Evolutionary conservation across 2,329 filamentous ascomycete species (phyloP).

Genomic region (Colletotrichum salicis): DNA sequence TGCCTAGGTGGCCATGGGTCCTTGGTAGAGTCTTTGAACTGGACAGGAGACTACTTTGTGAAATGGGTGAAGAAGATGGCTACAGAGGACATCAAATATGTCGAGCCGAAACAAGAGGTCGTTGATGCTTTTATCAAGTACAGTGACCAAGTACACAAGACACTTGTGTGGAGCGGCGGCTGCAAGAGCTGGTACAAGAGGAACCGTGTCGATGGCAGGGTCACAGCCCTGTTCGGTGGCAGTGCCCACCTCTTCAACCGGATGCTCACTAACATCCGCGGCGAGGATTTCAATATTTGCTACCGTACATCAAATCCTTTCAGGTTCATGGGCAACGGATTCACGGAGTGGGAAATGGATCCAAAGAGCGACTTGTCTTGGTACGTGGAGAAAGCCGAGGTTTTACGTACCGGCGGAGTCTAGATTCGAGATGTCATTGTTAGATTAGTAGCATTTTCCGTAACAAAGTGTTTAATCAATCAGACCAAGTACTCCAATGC

Average conservation of each 20-base stretch:
- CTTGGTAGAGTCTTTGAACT: slow-evolving; percentile 35
- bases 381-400: slow-evolving; percentile 39
- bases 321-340: slow-evolving; percentile 60
- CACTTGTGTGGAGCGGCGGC: slow-evolving; percentile 50
- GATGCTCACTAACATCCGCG: slow-evolving; percentile 50
- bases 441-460: neutral
- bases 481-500: no score
- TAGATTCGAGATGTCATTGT: neutral
- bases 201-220: slow-evolving; percentile 52
- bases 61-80: slow-evolving; percentile 40
- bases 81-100: slow-evolving; percentile 41
- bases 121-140: slow-evolving; percentile 51
- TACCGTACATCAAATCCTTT: slow-evolving; percentile 57
- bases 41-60: slow-evolving; percentile 43
- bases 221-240: slow-evolving; percentile 58
- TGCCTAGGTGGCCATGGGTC: slow-evolving; percentile 33
- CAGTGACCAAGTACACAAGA: slow-evolving; percentile 55
- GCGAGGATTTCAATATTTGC: slow-evolving; percentile 59
- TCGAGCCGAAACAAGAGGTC: slow-evolving; percentile 47
- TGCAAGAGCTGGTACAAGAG: slow-evolving; percentile 62
- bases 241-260: slow-evolving; percentile 50
- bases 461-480: neutral
- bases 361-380: slow-evolving; percentile 43
- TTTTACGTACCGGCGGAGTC: neutral
- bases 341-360: slow-evolving; percentile 51